phyloP scores from a whole-genome alignment of 192 early-diverging fungal genomes.

The Backusella mclennaniae region DNA sequence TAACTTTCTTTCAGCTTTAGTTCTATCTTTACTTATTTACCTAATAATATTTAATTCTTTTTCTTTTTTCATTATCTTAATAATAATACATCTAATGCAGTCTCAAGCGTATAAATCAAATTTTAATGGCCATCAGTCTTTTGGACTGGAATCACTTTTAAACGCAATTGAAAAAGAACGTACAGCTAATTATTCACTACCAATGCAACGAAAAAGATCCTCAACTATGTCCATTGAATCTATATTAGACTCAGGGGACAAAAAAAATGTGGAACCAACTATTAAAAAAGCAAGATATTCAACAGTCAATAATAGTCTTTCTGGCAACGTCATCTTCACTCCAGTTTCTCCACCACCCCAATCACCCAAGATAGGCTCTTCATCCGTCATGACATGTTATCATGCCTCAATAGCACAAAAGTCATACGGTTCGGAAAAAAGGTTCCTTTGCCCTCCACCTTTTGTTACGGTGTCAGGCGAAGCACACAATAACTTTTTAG shows the following conservation, averaged over 20 bases:
- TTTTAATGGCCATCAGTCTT: constrained; percentile 10
- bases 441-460: constrained; percentile 78
- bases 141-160: constrained; percentile 27
- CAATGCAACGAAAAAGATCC: constrained; percentile 8
- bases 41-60: background rate
- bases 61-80: background rate
- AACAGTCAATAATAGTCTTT: background rate
- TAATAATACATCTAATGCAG: background rate
- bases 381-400: constrained; percentile 75
- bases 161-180: constrained; percentile 26
- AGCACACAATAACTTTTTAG: constrained; percentile 31
- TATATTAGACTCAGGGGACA: constrained; percentile 14
- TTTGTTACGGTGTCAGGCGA: constrained; percentile 52
- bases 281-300: background rate
- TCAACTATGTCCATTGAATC: constrained; percentile 33
- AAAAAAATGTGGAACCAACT: background rate
- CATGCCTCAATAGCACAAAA: constrained; percentile 89
- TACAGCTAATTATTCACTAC: background rate
- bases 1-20: background rate
- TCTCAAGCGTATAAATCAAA: constrained; percentile 1
- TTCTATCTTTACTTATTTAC: background rate
- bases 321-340: background rate
- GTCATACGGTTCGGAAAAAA: constrained; percentile 91
- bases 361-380: constrained; percentile 18
- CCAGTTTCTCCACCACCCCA: constrained; percentile 7